Percentiles rank a stretch among this genome's conserved stretches.
Evolutionary conservation across 805 yeast genomes (phyloP).

Genomic region (Komagataella kurtzmanii): DNA sequence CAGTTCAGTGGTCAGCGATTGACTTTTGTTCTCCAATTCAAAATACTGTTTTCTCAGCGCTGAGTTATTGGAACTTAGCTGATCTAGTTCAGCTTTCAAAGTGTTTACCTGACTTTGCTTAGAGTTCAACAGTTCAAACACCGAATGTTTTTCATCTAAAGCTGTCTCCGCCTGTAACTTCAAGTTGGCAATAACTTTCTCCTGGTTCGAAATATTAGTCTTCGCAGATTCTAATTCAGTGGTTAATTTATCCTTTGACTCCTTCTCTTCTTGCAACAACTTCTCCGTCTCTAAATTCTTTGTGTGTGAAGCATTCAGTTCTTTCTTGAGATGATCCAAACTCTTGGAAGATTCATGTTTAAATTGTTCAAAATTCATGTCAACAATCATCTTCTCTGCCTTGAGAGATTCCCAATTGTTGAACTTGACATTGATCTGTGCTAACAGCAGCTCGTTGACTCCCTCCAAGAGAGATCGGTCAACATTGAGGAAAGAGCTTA

Average conservation of each 20-base stretch:
- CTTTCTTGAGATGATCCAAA: slow-evolving; percentile 16
- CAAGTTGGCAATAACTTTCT: slow-evolving; percentile 5
- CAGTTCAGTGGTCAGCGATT: slow-evolving; percentile 11
- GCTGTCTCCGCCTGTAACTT: slow-evolving; percentile 1
- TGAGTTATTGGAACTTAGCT: slow-evolving; percentile 24
- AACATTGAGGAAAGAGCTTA: slow-evolving; percentile 22
- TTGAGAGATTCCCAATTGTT: slow-evolving; percentile 20
- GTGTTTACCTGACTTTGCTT: slow-evolving; percentile 22
- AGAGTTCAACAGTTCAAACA: slow-evolving; percentile 19
- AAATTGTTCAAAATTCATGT: slow-evolving; percentile 26
- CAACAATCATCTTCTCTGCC: slow-evolving; percentile 22
- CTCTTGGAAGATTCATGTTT: slow-evolving; percentile 20
- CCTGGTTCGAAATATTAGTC: slow-evolving; percentile 2
- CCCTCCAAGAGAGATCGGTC: slow-evolving; percentile 10
- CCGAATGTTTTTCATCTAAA: slow-evolving; percentile 13
- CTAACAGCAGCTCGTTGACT: slow-evolving; percentile 11
- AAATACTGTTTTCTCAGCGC: slow-evolving; percentile 27
- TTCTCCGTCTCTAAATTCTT: slow-evolving; percentile 11
- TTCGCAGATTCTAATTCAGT: slow-evolving; percentile 4
- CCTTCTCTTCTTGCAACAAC: slow-evolving; percentile 11
- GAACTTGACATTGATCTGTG: slow-evolving; percentile 16
- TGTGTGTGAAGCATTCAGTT: slow-evolving; percentile 11
- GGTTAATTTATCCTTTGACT: slow-evolving; percentile 6
- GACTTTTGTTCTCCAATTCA: slow-evolving; percentile 13
- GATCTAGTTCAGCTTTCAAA: slow-evolving; percentile 26